Conservation (phyloP, 2,329 filamentous ascomycete species). For the Alternaria arbusti region DNA sequence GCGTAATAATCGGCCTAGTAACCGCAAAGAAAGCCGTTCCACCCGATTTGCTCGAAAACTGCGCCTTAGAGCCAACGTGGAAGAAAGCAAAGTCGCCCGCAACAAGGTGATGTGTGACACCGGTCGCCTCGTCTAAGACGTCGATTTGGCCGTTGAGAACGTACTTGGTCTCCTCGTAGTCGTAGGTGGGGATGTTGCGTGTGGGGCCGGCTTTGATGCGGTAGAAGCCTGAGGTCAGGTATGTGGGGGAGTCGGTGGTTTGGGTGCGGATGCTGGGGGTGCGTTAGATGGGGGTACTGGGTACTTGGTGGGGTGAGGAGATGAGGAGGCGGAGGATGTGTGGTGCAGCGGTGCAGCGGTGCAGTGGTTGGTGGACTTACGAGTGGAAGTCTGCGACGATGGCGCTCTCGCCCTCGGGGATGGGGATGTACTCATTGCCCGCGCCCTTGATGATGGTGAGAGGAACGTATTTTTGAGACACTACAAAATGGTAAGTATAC, state of each 20-base stretch:
- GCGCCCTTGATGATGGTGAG: slow-evolving; percentile 37
- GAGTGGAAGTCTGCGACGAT: slow-evolving; percentile 38
- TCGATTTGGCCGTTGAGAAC: slow-evolving; percentile 34
- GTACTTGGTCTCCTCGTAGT: slow-evolving; percentile 36
- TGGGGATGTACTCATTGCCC: slow-evolving; percentile 30
- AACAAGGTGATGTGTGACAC: slow-evolving; percentile 32
- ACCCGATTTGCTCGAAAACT: slow-evolving; percentile 30
- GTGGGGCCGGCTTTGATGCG: slow-evolving; percentile 30
- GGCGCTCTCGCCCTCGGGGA: slow-evolving; percentile 31
- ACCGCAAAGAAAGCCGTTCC: slow-evolving; percentile 33
- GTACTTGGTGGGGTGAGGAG: background rate
- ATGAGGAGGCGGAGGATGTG: too few species aligned
- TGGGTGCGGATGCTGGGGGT: slow-evolving; percentile 24
- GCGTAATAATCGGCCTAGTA: slow-evolving; percentile 25
- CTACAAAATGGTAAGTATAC: slow-evolving; percentile 2
- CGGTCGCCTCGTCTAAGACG: slow-evolving; percentile 33
- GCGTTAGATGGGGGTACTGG: background rate
- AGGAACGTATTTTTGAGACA: slow-evolving; percentile 25
- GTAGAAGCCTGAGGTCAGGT: slow-evolving; percentile 37
- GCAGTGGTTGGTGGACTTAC: slow-evolving; percentile 3
- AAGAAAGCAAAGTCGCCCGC: slow-evolving; percentile 37
- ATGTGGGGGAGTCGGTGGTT: slow-evolving; percentile 26
- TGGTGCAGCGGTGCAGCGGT: too few species aligned
- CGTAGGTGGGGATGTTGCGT: slow-evolving; percentile 26
- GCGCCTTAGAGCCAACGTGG: slow-evolving; percentile 29